Base-by-base conservation (phyloP, 2,329 filamentous ascomycete species). In the Fusarium bulbicola region DNA sequence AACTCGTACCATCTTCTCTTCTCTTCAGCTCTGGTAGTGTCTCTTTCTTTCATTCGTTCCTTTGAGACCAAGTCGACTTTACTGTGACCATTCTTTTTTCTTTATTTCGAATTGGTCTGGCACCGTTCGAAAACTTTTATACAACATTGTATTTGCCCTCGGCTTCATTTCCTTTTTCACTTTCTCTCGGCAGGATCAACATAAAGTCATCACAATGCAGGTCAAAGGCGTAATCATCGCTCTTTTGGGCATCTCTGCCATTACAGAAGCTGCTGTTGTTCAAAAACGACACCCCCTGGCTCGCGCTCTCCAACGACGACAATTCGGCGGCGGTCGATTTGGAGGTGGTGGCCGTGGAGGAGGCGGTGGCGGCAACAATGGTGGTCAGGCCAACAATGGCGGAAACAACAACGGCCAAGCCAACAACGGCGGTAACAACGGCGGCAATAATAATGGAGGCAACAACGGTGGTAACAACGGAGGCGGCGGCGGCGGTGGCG, bases 1-100 rank as follows among this genome's bases (percentile, higher is more conserved):
- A 71, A 79, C 79, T 81, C 78, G 58, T 58, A 63, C 59, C 71
- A 67, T 58, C 80, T 82, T 76, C 77, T 78, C 82, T 78, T 79
- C 77, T 82, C 77, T 80, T 81, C 79, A 82, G 82, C 81, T 85
- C 83, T 85, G 84, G 83, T 85, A 84, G 83, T 86, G 82, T 85
- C 79, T 85, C 70, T 46, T 70, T 74, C 57, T 84, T 84, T 84
- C 84, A 84, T 86, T 86, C 85, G 82, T 85, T 86, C 83, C 79
- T 81, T 81, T 79, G 65, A 76, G 71, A 73, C 73, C 62, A 68
- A 76, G 71, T 75, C 71, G 69, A 63, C 58, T 47, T 71, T 78
- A 77, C 76, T 80, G 82, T 82, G 81, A 85, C 80, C 84, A 80
- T 82, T 85, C 82, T 80, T 84, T 84, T 84, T 84, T 82, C 79